Evolutionary conservation across 305 asterid species (phyloP), one percentile per base, ranked within the genome.

Genomic region (Fraxinus nigra): DNA sequence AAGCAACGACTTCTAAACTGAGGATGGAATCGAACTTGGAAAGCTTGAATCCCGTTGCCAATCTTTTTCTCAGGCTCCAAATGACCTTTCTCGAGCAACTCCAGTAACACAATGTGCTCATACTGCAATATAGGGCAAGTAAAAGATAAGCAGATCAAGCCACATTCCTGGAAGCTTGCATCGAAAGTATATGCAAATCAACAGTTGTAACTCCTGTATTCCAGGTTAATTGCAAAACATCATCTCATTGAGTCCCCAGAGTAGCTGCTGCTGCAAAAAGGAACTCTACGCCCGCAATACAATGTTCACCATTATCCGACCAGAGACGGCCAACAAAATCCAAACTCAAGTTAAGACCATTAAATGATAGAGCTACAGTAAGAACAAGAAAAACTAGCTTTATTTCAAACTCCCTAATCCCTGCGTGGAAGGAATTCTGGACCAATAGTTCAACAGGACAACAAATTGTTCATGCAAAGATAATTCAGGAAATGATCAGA

Each of bases 31-130:
- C 94, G 92, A 20, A 94, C 91, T 87, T 92, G 99, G 88, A 95
- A 94, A 18, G 92, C 83, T 30, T 86, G 85, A 38, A 93, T 76
- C 7, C 97, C 98, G 8, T 37, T 22, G 4, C 97, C 98, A 7
- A 94, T 91, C 89, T 95, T 95, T 77, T 83, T 90, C 78, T 93
- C 94, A 32, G 97, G 90, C 77, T 94, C 99, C 4, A 80, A 3
- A 84, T 95, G 98, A 2, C 99, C 99, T 82, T 94, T 91, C 91
- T 92, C 92, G 56, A 95, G 91, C 85, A 95, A 84, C 76, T 93
- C 97, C n/a, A 91, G 89, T 89, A 90, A 77, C 78, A 85, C 84
- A 28, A 86, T 48, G 76, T 91, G 90, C 87, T 95, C 99, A n/a
- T 93, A 95, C 98, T 95, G 90, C 74, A 80, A 59, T 13, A 34